Percentiles rank a stretch among this genome's conserved stretches.
Conservation (phyloP, 352 stramenopile genomes). For the Phytopythium ostracodes region DNA sequence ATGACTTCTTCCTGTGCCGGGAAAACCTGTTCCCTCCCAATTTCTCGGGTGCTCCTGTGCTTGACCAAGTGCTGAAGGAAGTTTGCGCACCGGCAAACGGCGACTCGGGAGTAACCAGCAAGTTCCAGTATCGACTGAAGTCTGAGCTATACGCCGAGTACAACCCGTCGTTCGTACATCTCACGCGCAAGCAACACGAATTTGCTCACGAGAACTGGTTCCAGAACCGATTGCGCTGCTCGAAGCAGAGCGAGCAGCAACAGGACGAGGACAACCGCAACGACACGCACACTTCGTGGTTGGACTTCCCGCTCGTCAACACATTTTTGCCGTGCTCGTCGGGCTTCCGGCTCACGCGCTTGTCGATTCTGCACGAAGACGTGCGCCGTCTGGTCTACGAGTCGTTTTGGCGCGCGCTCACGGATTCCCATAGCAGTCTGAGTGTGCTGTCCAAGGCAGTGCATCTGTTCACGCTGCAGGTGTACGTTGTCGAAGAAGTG, state of each 20-base stretch:
- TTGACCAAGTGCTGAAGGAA: constrained; percentile 81
- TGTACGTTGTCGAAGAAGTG: constrained; percentile 80
- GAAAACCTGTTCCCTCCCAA: constrained; percentile 72
- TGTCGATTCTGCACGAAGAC: constrained; percentile 61
- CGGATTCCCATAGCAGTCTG: constrained; percentile 52
- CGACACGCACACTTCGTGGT: constrained; percentile 71
- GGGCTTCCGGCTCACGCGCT: constrained; percentile 48
- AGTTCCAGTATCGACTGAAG: constrained; percentile 82
- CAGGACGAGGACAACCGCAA: constrained; percentile 49
- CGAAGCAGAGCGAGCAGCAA: constrained; percentile 64
- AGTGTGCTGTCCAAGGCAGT: constrained; percentile 67
- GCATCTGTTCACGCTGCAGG: constrained; percentile 76
- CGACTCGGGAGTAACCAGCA: constrained; percentile 31
- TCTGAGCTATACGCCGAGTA: constrained; percentile 82
- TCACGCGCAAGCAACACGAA: constrained; percentile 86
- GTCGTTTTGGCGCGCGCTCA: constrained; percentile 57
- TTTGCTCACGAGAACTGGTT: constrained; percentile 87
- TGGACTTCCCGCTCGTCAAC: constrained; percentile 83
- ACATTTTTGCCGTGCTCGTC: constrained; percentile 66
- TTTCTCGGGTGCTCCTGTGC: constrained; percentile 57
- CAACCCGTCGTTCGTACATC: constrained; percentile 80
- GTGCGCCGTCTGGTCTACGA: constrained; percentile 64
- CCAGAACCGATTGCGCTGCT: constrained; percentile 64
- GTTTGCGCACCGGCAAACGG: constrained; percentile 36
- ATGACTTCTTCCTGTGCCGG: constrained; percentile 74